Evolutionary conservation across 148 eudicot species (phyloP), one percentile per base, ranked within the genome.

Genomic region (Fallopia convolvulus): DNA sequence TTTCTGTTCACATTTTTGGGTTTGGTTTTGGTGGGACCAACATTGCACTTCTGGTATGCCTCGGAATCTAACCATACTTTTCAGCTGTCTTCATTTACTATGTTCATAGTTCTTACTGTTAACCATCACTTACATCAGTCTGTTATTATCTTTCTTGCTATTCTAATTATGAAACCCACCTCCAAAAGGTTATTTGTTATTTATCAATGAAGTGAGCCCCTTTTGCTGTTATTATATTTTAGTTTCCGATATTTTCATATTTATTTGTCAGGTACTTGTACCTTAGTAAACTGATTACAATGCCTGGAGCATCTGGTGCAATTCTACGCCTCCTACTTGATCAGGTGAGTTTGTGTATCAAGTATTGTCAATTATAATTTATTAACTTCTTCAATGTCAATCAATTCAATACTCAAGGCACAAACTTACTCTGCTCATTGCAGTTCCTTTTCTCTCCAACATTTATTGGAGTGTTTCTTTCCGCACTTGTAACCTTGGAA

Each of bases 381-480:
- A 33, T 73, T 20, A 61, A 23, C 33, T 26, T 61, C 15, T 8
- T 23, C 18, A 2, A 58, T 21, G 65, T 58, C 23, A 8, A 21
- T 21, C 33, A 21, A 20, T 58, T 9, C n/a, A 26, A 18, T 55
- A n/a, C 23, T 55, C 9, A 55, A 48, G 4, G 14, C 15, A 21
- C 65, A 30, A 14, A 39, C 10, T 4, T 76, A 50, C 49, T 71
- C 81, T 79, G 48, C 41, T 76, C 76, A 41, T 74, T 88, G 90
- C 97, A 94, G 99, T 90, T 92, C 48, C 10, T 92, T 66, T 95
- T 95, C 82, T 86, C 99, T 20, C 99, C 99, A 21, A 42, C 75
- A 60, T 95, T 95, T 74, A 88, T 95, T 71, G 99, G 92, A 78
- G 83, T 85, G 68, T 90, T 95, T 83, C 84, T 92, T 65, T 83